Percentiles rank a stretch among this genome's conserved stretches.
Evolutionary conservation across 208 protist species (phyloP).

Genomic region (Leishmania turanica): DNA sequence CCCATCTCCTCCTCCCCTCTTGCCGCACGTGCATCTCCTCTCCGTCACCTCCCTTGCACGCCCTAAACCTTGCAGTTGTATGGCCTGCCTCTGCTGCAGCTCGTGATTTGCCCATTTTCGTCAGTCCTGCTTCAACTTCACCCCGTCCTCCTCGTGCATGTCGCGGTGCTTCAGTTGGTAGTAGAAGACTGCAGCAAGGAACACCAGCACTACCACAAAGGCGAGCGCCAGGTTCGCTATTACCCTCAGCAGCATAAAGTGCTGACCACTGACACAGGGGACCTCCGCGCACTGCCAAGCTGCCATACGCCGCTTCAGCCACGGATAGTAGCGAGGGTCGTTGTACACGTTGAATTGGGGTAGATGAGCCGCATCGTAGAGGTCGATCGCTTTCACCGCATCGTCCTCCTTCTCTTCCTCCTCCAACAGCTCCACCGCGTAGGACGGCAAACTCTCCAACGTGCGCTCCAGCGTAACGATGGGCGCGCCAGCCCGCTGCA

Average conservation of each 20-base stretch:
- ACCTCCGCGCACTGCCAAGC: slow-evolving; percentile 36
- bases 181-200: slow-evolving; percentile 12
- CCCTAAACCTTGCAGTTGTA: neutral
- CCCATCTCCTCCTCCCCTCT: neutral
- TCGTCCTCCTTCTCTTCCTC: slow-evolving; percentile 7
- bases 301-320: slow-evolving; percentile 34
- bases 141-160: slow-evolving; percentile 6
- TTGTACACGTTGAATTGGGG: slow-evolving; percentile 42
- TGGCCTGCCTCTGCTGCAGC: neutral
- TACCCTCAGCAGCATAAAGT: slow-evolving; percentile 34
- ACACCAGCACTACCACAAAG: slow-evolving; percentile 10
- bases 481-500: neutral
- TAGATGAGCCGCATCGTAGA: slow-evolving; percentile 15
- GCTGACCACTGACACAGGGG: slow-evolving; percentile 34
- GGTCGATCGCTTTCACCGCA: slow-evolving; percentile 12
- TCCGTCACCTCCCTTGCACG: neutral
- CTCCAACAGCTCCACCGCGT: slow-evolving; percentile 10
- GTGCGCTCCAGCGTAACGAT: slow-evolving; percentile 18
- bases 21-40: neutral
- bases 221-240: slow-evolving; percentile 21
- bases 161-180: slow-evolving; percentile 19
- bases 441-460: slow-evolving; percentile 29
- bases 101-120: neutral
- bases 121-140: slow-evolving; percentile 37
- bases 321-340: slow-evolving; percentile 37